These are phyloP conservation scores for Candida chilensis DNA, from an alignment of 805 yeast species.

Conservation along the genomic window DNA sequence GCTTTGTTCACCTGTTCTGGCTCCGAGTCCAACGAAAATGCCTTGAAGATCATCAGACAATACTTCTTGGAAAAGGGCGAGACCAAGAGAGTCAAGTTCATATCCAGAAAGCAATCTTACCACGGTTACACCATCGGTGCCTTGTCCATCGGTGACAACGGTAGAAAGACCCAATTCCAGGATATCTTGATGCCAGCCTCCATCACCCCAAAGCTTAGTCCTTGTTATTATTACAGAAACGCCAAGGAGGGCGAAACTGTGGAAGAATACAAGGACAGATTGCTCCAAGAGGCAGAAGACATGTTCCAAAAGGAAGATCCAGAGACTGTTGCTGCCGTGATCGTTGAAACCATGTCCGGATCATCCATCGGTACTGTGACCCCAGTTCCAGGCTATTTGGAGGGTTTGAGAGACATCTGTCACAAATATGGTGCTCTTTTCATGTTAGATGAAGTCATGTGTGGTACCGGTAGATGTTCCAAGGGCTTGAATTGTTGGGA, in stretches of 20 bases:
- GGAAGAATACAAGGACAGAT: conserved; percentile 12
- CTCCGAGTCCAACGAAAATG: conserved; percentile 18
- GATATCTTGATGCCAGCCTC: conserved; percentile 11
- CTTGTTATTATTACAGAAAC: conserved; percentile 18
- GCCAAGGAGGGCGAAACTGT: conserved; percentile 11
- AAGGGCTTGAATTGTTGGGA: conserved; percentile 19
- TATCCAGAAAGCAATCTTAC: conserved; percentile 15
- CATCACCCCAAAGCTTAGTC: conserved; percentile 11
- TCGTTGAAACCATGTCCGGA: conserved; percentile 18
- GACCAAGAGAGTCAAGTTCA: conserved; percentile 11
- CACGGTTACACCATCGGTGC: conserved; percentile 19
- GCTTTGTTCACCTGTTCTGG: conserved; percentile 28
- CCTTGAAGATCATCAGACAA: conserved; percentile 16
- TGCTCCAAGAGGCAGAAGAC: conserved; percentile 13
- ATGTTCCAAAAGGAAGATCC: conserved; percentile 14
- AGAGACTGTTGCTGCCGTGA: conserved; percentile 15
- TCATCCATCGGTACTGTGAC: conserved; percentile 16
- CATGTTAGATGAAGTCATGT: conserved; percentile 24
- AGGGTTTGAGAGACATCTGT: conserved; percentile 17
- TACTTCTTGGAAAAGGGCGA: conserved; percentile 15
- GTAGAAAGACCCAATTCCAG: conserved; percentile 10
- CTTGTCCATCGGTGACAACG: conserved; percentile 11
- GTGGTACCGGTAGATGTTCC: conserved; percentile 21
- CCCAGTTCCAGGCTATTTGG: conserved; percentile 16
- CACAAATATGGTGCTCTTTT: conserved; percentile 19